Percentiles rank a stretch among this genome's conserved stretches.
Evolutionary conservation across 768 basidiomycete species (phyloP).

Genomic region (Lactifluus subvellereus): DNA sequence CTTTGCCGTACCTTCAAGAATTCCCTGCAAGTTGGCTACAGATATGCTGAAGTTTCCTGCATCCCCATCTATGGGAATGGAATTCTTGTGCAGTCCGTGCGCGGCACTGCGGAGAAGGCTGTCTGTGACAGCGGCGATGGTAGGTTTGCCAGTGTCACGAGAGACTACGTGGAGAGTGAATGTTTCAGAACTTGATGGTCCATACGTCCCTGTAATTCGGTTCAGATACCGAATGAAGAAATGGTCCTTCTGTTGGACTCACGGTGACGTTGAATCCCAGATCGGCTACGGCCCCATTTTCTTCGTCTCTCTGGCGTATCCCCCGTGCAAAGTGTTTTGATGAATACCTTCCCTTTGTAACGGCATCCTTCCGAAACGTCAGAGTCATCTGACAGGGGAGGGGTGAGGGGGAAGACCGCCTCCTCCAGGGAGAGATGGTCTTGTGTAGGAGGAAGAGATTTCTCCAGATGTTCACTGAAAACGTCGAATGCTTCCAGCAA

Average conservation of each 20-base stretch:
- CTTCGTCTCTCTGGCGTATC: background rate
- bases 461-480: conserved; percentile 31
- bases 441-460: conserved; percentile 17
- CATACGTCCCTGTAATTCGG: background rate
- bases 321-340: conserved; percentile 9
- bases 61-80: conserved; percentile 3
- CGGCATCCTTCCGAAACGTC: conserved; percentile 32
- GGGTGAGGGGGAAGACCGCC: conserved; percentile 65
- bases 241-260: background rate
- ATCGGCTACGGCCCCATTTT: conserved; percentile 5
- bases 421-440: conserved; percentile 43
- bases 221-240: background rate
- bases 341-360: conserved; percentile 3
- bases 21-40: conserved; percentile 34
- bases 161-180: conserved; percentile 22
- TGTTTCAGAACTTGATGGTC: background rate
- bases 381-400: conserved; percentile 69
- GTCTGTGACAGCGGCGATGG: conserved; percentile 21
- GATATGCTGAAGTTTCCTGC: conserved; percentile 39
- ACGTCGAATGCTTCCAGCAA: conserved; percentile 4
- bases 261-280: conserved; percentile 23
- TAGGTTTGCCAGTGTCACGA: conserved; percentile 22
- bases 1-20: conserved; percentile 50
- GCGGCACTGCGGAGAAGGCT: conserved; percentile 10
- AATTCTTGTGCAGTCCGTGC: background rate